Evolutionary conservation across 2,329 filamentous ascomycete species (phyloP).

Genomic region (Ceratocystis albifundus): DNA sequence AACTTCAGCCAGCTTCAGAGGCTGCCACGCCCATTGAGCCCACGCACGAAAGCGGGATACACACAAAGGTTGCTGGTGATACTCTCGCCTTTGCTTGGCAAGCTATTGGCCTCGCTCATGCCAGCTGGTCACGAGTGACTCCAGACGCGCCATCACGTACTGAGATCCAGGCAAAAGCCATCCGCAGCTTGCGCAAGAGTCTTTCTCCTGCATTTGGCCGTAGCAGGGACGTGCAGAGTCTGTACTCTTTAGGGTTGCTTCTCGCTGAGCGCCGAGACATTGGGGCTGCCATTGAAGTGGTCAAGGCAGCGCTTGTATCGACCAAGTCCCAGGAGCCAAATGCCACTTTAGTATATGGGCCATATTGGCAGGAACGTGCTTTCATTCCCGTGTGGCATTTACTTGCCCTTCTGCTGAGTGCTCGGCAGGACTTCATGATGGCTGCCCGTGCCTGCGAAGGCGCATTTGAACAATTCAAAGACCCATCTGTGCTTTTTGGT

Average conservation of each 20-base stretch:
- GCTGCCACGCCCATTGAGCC: conserved; percentile 26
- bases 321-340: conserved; percentile 39
- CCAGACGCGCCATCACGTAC: conserved; percentile 60
- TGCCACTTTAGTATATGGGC: conserved; percentile 36
- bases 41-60: conserved; percentile 31
- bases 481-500: conserved; percentile 58
- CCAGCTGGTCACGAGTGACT: conserved; percentile 76
- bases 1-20: conserved; percentile 25
- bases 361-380: conserved; percentile 51
- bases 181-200: conserved; percentile 62
- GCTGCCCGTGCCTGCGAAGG: conserved; percentile 77
- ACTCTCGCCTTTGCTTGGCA: conserved; percentile 64
- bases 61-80: conserved; percentile 41
- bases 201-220: conserved; percentile 55
- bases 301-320: conserved; percentile 62
- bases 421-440: conserved; percentile 70
- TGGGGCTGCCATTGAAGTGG: conserved; percentile 65
- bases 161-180: conserved; percentile 65
- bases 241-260: conserved; percentile 74
- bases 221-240: conserved; percentile 58
- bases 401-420: conserved; percentile 71
- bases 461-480: conserved; percentile 79
- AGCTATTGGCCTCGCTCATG: conserved; percentile 73
- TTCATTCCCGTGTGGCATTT: conserved; percentile 84
- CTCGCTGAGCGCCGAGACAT: conserved; percentile 79